phyloP scores from a whole-genome alignment of 257 asterid species.

The Verbena officinalis region DNA sequence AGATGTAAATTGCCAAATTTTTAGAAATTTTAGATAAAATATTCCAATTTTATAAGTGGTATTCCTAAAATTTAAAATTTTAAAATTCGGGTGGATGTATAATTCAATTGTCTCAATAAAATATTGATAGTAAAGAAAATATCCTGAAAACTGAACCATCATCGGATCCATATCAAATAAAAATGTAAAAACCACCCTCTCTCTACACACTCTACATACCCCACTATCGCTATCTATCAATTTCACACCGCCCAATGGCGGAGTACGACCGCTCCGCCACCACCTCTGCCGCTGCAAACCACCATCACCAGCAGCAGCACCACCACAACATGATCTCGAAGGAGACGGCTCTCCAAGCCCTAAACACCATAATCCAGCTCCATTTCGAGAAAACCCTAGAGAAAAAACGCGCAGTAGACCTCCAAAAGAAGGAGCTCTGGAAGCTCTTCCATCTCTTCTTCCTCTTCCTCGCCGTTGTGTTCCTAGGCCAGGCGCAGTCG shows the following conservation, averaged over 20 bases:
- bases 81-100: too few relatives aligned
- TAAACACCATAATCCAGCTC: conserved; percentile 92
- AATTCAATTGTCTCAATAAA: too few relatives aligned
- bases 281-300: conserved; percentile 27
- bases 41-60: too few relatives aligned
- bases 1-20: too few relatives aligned
- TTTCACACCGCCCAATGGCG: conserved; percentile 53
- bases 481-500: conserved; percentile 59
- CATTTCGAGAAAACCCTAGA: conserved; percentile 96
- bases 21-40: too few relatives aligned
- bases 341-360: conserved; percentile 88
- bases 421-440: conserved; percentile 87
- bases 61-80: too few relatives aligned
- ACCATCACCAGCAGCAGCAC: conserved; percentile 51
- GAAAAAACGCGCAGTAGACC: conserved; percentile 80
- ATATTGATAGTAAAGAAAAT: too few relatives aligned
- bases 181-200: too few relatives aligned
- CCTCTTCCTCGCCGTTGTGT: conserved; percentile 66
- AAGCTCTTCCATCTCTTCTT: conserved; percentile 85
- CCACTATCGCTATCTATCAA: not conserved
- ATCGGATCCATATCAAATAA: not conserved
- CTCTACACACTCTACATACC: conserved; percentile 1
- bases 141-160: conserved; percentile 2
- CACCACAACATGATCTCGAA: conserved; percentile 46
- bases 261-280: conserved; percentile 53